These are phyloP conservation scores for Nakaseomyces glabratus DNA, from an alignment of 1,139 yeast genomes.

Conservation along the genomic window DNA sequence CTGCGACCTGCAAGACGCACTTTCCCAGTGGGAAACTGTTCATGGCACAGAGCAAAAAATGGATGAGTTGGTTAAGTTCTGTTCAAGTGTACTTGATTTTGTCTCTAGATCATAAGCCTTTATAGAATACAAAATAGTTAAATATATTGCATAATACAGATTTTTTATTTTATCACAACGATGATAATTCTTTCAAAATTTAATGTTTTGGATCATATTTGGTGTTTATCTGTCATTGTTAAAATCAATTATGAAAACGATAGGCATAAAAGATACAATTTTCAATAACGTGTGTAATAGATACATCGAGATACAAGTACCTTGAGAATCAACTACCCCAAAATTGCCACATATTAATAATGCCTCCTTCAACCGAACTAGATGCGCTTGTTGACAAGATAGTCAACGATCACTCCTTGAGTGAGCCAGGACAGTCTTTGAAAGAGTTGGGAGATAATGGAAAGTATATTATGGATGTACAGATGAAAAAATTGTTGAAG, in stretches of 20 bases:
- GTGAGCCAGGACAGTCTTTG: conserved; percentile 21
- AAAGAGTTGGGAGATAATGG: conserved; percentile 25
- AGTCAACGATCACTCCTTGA: conserved; percentile 16
- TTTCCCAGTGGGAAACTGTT: conserved; percentile 42
- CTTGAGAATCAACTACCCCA: too few species aligned
- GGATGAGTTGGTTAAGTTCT: conserved; percentile 68
- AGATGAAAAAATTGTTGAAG: conserved; percentile 22
- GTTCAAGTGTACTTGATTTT: conserved; percentile 72
- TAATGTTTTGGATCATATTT: too few species aligned
- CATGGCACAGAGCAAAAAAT: conserved; percentile 44
- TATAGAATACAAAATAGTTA: conserved; percentile 7
- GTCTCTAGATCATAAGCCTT: conserved; percentile 28
- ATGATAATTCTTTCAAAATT: too few species aligned
- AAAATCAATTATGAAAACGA: too few species aligned
- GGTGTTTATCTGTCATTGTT: too few species aligned
- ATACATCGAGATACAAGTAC: too few species aligned
- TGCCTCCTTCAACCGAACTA: conserved; percentile 12
- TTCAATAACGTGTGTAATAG: too few species aligned
- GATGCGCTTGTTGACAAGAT: conserved; percentile 19
- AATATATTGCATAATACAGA: too few species aligned
- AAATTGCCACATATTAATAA: too few species aligned
- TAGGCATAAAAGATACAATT: too few species aligned
- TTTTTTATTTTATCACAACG: too few species aligned
- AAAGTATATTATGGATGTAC: conserved; percentile 23
- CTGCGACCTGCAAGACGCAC: conserved; percentile 36